Conservation (phyloP, 768 basidiomycete genomes). For the Mycena filopes region DNA sequence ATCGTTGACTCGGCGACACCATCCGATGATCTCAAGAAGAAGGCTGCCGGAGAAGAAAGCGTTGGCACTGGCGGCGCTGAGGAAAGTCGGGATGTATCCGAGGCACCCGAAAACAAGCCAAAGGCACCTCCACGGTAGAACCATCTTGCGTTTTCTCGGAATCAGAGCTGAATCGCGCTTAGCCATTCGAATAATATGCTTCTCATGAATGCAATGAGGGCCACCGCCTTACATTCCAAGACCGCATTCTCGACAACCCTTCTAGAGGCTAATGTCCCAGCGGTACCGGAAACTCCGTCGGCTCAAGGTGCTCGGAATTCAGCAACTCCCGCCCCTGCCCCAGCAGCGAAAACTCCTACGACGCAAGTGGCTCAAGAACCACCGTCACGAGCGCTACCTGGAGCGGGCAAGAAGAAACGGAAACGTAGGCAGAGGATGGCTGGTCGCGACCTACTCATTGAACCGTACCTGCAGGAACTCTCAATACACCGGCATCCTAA, state of each 20-base stretch:
- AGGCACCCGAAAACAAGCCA: slow-evolving; percentile 39
- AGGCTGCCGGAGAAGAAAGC: slow-evolving; percentile 41
- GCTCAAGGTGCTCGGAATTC: slow-evolving; percentile 30
- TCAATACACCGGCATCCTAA: slow-evolving; percentile 12
- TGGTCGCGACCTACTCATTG: slow-evolving; percentile 6
- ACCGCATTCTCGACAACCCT: slow-evolving; percentile 57
- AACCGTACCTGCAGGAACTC: slow-evolving; percentile 45
- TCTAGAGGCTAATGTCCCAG: slow-evolving; percentile 44
- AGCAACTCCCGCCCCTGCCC: slow-evolving; percentile 35
- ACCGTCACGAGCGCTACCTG: slow-evolving; percentile 56
- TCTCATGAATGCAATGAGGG: slow-evolving; percentile 81
- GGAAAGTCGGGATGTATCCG: slow-evolving; percentile 39
- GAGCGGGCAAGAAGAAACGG: slow-evolving; percentile 76
- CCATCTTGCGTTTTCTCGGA: slow-evolving; percentile 25
- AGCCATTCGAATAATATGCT: slow-evolving; percentile 76
- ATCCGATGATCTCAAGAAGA: slow-evolving; percentile 55
- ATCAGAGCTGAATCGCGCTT: slow-evolving; percentile 43
- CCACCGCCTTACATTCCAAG: slow-evolving; percentile 78
- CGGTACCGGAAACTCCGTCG: slow-evolving; percentile 27
- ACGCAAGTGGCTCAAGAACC: slow-evolving; percentile 55
- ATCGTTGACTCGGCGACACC: slow-evolving; percentile 67
- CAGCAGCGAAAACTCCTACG: slow-evolving; percentile 46
- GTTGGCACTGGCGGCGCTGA: slow-evolving; percentile 27
- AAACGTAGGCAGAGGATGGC: slow-evolving; percentile 65
- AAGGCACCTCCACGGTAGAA: slow-evolving; percentile 30